Conservation (phyloP, 2,329 filamentous ascomycete species). For the Aspergillus novofumigatus region DNA sequence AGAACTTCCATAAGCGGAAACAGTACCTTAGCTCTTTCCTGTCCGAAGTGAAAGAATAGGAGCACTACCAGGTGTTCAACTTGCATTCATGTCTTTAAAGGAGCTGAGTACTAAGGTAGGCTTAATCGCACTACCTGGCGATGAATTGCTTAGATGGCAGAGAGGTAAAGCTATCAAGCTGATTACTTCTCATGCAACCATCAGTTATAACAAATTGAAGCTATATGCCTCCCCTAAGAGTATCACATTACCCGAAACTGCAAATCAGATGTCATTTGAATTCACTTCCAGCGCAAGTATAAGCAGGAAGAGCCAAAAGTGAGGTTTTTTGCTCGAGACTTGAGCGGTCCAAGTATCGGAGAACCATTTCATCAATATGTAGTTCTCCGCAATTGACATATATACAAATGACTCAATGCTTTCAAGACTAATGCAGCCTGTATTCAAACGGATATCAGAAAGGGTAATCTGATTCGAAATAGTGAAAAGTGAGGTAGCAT, state of each 20-base stretch:
- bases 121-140: background rate
- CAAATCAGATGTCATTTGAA: background rate
- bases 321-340: background rate
- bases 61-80: background rate
- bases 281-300: background rate
- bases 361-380: too few species aligned
- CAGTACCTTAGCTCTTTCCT: background rate
- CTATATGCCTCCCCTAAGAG: background rate
- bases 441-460: too few species aligned
- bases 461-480: too few species aligned
- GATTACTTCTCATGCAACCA: background rate
- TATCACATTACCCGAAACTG: background rate
- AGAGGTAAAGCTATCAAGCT: background rate
- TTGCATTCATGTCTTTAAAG: background rate
- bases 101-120: background rate
- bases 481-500: too few species aligned
- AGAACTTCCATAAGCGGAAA: background rate
- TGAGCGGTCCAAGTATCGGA: background rate
- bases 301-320: background rate
- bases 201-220: background rate
- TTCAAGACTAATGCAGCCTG: too few species aligned
- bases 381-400: too few species aligned
- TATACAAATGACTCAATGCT: too few species aligned
- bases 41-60: background rate
- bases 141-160: background rate